A percentile compares a stretch with the other conserved stretches of the same genome.
Conservation (phyloP, 805 yeast species). For the Wickerhamomyces canadensis region DNA sequence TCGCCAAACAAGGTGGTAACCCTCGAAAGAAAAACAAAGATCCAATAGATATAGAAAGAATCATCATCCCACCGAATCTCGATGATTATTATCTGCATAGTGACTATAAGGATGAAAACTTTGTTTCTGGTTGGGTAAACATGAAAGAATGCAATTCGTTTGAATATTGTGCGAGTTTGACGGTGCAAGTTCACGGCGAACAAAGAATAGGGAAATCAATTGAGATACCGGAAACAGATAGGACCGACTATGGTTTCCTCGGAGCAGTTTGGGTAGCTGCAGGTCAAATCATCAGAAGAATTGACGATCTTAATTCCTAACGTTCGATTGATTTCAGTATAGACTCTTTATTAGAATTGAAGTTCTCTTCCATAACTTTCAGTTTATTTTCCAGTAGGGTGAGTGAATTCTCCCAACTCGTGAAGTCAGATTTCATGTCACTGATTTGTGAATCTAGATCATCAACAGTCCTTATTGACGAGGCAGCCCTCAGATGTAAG, state of each 20-base stretch:
- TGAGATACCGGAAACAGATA: too few relatives aligned
- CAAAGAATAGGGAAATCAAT: background rate
- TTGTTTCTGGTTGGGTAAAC: slow-evolving; percentile 42
- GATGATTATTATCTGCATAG: slow-evolving; percentile 26
- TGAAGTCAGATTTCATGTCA: slow-evolving; percentile 19
- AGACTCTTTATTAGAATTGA: slow-evolving; percentile 10
- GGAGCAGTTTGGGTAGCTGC: too few relatives aligned
- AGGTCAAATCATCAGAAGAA: too few relatives aligned
- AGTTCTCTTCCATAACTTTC: slow-evolving; percentile 11
- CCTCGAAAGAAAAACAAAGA: slow-evolving; percentile 8
- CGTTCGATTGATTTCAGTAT: too few relatives aligned
- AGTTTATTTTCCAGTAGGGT: slow-evolving; percentile 19
- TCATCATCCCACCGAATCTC: slow-evolving; percentile 44
- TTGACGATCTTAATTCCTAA: too few relatives aligned
- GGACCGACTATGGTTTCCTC: too few relatives aligned
- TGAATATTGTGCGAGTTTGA: slow-evolving; percentile 54
- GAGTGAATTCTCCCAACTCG: slow-evolving; percentile 24
- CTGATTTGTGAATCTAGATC: slow-evolving; percentile 16
- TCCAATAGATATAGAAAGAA: slow-evolving; percentile 36
- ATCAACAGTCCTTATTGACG: slow-evolving; percentile 15
- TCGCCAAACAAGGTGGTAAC: background rate
- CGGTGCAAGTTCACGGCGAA: background rate
- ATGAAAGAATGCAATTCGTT: slow-evolving; percentile 41
- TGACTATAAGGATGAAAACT: slow-evolving; percentile 26
- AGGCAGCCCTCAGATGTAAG: slow-evolving; percentile 17